phyloP scores from a whole-genome alignment of 768 basidiomycete species.

The Boletus pseudopeckii region DNA sequence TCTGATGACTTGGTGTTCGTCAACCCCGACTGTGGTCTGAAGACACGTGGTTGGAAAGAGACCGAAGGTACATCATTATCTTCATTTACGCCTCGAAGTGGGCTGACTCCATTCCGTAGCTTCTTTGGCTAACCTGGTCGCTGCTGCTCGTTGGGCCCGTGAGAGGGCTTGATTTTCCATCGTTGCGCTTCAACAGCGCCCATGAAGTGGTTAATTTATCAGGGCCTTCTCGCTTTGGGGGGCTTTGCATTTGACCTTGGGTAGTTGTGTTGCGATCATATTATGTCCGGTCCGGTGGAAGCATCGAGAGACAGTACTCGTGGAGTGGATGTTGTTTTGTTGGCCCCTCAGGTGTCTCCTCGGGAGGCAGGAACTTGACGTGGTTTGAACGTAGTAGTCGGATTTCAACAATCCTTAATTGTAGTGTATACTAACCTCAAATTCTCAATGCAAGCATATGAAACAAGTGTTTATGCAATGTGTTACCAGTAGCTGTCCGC shows the following conservation, averaged over 20 bases:
- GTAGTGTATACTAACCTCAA: conserved; percentile 21
- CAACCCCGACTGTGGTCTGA: conserved; percentile 98
- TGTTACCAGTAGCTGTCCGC: background rate
- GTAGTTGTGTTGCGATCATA: conserved; percentile 44
- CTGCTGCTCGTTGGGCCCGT: conserved; percentile 93
- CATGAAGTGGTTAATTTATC: conserved; percentile 63
- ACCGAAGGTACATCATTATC: conserved; percentile 61
- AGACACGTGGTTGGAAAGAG: conserved; percentile 99
- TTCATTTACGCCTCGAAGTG: conserved; percentile 1
- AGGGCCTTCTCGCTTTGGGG: conserved; percentile 25
- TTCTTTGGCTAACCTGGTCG: conserved; percentile 81
- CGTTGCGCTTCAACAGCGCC: conserved; percentile 91
- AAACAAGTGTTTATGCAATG: background rate
- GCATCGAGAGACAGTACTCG: conserved; percentile 8
- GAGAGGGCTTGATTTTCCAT: conserved; percentile 58
- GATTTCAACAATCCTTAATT: conserved; percentile 79
- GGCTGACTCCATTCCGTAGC: conserved; percentile 35
- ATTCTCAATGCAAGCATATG: conserved; percentile 4
- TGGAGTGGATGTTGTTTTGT: conserved; percentile 24
- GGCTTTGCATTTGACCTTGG: conserved; percentile 48
- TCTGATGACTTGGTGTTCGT: conserved; percentile 80
- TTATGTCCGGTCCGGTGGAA: conserved; percentile 23
- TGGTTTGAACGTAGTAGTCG: conserved; percentile 46
- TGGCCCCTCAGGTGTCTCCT: conserved; percentile 24
- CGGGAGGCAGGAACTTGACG: conserved; percentile 24